These are phyloP conservation scores for Phragmites australis DNA, from an alignment of 176 grass and related monocot genomes.

Conservation along the genomic window DNA sequence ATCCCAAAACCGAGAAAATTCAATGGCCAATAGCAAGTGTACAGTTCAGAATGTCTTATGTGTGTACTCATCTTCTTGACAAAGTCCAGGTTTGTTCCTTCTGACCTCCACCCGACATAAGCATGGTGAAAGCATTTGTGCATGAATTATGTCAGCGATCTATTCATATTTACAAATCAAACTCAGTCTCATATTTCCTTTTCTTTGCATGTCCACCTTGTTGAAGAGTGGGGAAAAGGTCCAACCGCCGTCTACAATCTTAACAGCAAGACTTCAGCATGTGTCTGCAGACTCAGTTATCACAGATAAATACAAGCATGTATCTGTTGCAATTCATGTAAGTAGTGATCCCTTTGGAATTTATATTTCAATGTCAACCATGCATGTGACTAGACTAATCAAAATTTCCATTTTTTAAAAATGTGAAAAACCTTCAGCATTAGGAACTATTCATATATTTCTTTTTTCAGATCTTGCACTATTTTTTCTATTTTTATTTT, in stretches of 20 bases:
- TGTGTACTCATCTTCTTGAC: conserved; percentile 76
- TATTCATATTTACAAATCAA: conserved; percentile 11
- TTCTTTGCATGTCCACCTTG: conserved; percentile 40
- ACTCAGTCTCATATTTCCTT: not conserved
- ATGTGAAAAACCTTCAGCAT: conserved; percentile 13
- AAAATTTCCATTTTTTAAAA: not conserved
- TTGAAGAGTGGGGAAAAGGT: conserved; percentile 52
- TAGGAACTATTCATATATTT: not conserved
- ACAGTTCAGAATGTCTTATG: conserved; percentile 61
- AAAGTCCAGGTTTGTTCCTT: conserved; percentile 65
- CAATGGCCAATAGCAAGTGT: conserved; percentile 49
- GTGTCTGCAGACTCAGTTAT: conserved; percentile 54
- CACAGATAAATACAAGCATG: conserved; percentile 63
- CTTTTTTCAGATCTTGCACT: not conserved
- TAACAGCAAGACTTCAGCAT: conserved; percentile 55
- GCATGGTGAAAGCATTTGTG: not conserved
- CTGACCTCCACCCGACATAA: not conserved
- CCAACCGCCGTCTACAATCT: conserved; percentile 44
- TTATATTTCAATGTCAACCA: conserved; percentile 12
- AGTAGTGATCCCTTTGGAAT: conserved; percentile 7
- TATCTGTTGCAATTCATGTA: conserved; percentile 67
- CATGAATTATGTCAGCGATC: conserved; percentile 2
- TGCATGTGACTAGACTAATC: conserved; percentile 27
- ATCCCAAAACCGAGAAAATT: conserved; percentile 57
- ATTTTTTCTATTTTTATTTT: not conserved